Evolutionary conservation across 805 yeast genomes (phyloP).

Genomic region (Diddensiella transvaalensis): DNA sequence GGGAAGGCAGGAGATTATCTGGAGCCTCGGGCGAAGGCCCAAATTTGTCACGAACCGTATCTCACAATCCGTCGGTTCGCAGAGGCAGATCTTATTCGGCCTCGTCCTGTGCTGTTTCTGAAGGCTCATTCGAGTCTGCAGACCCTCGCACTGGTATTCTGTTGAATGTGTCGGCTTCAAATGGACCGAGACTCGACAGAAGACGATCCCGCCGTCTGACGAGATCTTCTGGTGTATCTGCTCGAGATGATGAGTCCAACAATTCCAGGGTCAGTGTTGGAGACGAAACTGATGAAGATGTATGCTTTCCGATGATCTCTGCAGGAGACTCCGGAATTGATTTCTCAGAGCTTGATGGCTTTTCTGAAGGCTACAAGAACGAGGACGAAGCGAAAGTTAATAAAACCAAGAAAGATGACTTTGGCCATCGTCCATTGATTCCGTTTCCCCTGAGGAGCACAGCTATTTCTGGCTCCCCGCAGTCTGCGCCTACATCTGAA

Average conservation of each 20-base stretch:
- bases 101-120: constrained; percentile 24
- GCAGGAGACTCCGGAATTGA: constrained; percentile 74
- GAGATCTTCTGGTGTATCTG: constrained; percentile 48
- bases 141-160: constrained; percentile 20
- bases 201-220: constrained; percentile 23
- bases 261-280: constrained; percentile 41
- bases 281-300: constrained; percentile 95
- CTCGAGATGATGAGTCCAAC: constrained; percentile 27
- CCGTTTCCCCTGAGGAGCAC: constrained; percentile 2
- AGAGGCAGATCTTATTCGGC: constrained; percentile 8
- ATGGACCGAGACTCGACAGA: constrained; percentile 5
- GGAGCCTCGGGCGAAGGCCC: background rate
- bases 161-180: constrained; percentile 12
- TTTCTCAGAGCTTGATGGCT: constrained; percentile 85
- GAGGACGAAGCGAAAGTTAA: constrained; percentile 5
- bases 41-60: constrained; percentile 4
- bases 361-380: constrained; percentile 40
- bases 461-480: background rate
- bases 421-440: constrained; percentile 9
- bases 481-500: constrained; percentile 13
- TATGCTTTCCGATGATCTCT: constrained; percentile 88
- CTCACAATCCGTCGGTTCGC: background rate
- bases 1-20: constrained; percentile 17
- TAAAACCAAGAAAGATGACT: background rate
- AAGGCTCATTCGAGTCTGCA: constrained; percentile 17